Evolutionary conservation across 306 rosid genomes (phyloP).

Genomic region (Begonia peltatifolia): DNA sequence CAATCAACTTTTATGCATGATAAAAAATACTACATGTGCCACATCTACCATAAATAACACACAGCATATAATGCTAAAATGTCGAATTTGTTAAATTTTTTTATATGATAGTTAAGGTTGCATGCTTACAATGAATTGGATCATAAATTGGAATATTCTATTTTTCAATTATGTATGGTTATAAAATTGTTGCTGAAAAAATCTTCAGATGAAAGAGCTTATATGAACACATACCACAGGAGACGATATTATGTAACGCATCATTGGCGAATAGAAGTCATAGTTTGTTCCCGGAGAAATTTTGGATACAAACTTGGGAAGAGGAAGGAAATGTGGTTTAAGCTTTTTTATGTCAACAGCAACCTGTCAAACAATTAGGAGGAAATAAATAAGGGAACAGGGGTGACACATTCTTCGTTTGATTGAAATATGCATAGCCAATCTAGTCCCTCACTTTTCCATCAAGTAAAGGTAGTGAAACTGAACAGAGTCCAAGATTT

Average conservation of each 20-base stretch:
- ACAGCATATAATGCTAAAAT: too few relatives aligned
- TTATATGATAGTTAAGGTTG: not conserved
- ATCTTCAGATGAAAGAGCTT: not conserved
- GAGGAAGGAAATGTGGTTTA: constrained; percentile 45
- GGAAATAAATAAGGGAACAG: not conserved
- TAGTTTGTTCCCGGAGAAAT: constrained; percentile 86
- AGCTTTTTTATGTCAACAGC: constrained; percentile 40
- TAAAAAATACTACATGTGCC: too few relatives aligned
- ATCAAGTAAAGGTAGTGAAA: constrained; percentile 51
- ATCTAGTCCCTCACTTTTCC: constrained; percentile 36
- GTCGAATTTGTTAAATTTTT: not conserved
- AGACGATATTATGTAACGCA: constrained; percentile 77
- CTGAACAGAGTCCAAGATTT: constrained; percentile 56
- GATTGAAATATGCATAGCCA: not conserved
- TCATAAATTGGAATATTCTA: too few relatives aligned
- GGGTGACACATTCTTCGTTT: not conserved
- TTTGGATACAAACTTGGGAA: constrained; percentile 69
- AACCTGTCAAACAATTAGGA: constrained; percentile 24
- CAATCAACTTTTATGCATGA: too few relatives aligned
- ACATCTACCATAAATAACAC: too few relatives aligned
- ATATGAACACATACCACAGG: constrained; percentile 60
- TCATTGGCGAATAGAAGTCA: constrained; percentile 59
- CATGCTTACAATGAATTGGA: not conserved
- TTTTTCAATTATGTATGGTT: too few relatives aligned
- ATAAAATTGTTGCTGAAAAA: not conserved